Evolutionary conservation across 768 basidiomycete species (phyloP).

Genomic region (Baorangia bicolor): DNA sequence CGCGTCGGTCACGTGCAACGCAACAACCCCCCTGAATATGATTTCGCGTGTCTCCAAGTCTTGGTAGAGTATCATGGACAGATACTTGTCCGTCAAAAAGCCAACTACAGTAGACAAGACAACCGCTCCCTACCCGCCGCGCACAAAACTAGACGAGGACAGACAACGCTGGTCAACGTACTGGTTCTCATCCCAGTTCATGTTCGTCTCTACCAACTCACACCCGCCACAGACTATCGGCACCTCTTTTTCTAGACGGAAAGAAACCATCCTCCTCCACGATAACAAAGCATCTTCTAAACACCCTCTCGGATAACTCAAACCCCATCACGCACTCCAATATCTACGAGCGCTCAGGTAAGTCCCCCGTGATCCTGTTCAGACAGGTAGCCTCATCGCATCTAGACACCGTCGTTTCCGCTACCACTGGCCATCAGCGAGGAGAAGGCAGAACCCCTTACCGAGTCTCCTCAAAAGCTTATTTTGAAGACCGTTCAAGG

Average conservation of each 20-base stretch:
- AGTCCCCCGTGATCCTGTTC: constrained; percentile 10
- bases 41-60: too few species aligned
- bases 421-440: constrained; percentile 68
- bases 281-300: constrained; percentile 61
- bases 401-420: constrained; percentile 59
- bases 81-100: constrained; percentile 26
- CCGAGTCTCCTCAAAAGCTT: constrained; percentile 32
- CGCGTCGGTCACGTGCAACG: constrained; percentile 9
- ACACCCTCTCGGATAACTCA: constrained; percentile 56
- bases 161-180: constrained; percentile 20
- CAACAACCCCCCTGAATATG: constrained; percentile 12
- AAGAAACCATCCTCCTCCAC: constrained; percentile 38
- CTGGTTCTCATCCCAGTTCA: not conserved
- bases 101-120: constrained; percentile 4
- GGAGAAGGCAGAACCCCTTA: constrained; percentile 41
- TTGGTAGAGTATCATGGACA: constrained; percentile 22
- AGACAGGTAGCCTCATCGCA: not conserved
- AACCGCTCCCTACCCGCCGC: constrained; percentile 8
- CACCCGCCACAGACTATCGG: constrained; percentile 25
- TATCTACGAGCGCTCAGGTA: constrained; percentile 60
- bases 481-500: constrained; percentile 42
- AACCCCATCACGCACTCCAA: constrained; percentile 83
- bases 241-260: constrained; percentile 31
- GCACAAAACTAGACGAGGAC: constrained; percentile 17
- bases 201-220: constrained; percentile 3